phyloP scores from a whole-genome alignment of 768 basidiomycete species.

The Hypholoma fasciculare region DNA sequence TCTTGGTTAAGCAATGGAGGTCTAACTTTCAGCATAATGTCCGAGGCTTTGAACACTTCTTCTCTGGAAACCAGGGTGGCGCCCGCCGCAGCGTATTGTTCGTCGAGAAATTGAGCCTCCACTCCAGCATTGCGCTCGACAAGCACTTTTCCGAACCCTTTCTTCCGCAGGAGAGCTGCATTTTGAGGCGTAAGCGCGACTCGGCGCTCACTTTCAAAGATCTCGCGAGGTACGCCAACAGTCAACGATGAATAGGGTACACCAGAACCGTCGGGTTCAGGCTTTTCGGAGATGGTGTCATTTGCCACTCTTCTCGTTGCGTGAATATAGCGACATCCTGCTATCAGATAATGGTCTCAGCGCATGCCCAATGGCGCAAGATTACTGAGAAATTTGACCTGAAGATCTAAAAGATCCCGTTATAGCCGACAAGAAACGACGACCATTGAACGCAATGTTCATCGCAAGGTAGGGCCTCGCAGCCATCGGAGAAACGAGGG shows the following conservation, averaged over 20 bases:
- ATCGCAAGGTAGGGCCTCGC: slow-evolving; percentile 27
- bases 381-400: slow-evolving; percentile 8
- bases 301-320: slow-evolving; percentile 20
- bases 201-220: slow-evolving; percentile 75
- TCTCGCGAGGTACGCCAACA: slow-evolving; percentile 77
- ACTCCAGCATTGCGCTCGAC: slow-evolving; percentile 73
- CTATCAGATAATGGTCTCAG: slow-evolving; percentile 3
- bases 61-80: slow-evolving; percentile 75
- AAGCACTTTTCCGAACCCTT: slow-evolving; percentile 74
- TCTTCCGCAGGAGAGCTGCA: slow-evolving; percentile 72
- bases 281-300: slow-evolving; percentile 28
- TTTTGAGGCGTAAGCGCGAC: slow-evolving; percentile 85
- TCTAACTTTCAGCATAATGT: slow-evolving; percentile 86
- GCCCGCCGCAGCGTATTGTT: slow-evolving; percentile 76
- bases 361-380: neutral
- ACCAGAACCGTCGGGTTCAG: slow-evolving; percentile 30
- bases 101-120: slow-evolving; percentile 78
- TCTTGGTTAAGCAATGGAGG: slow-evolving; percentile 71
- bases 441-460: slow-evolving; percentile 23
- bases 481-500: slow-evolving; percentile 25
- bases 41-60: slow-evolving; percentile 64
- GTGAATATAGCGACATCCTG: slow-evolving; percentile 35
- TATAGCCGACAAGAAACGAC: slow-evolving; percentile 18
- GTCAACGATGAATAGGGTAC: slow-evolving; percentile 70
- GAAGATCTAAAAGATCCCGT: slow-evolving; percentile 9